Evolutionary conservation across 179 eudicot genomes (phyloP), one percentile per base, ranked within the genome.

Genomic region (Silene noctiflora): DNA sequence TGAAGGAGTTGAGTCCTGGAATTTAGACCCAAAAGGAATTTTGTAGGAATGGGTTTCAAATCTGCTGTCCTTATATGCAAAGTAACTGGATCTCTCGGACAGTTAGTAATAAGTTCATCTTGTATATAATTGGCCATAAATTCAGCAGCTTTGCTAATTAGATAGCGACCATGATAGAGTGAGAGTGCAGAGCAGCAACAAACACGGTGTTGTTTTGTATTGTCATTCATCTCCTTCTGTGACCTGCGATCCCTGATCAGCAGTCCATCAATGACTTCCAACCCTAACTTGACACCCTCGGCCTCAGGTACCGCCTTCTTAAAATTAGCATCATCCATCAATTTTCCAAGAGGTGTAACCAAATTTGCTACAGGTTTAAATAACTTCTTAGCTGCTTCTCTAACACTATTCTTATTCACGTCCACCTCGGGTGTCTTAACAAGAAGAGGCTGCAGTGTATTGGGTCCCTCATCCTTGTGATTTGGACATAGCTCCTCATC

Each of bases 291-390:
- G 12, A 62, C 67, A 62, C 35, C 67, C 29, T 62, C 31, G 4
- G 67, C 67, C 67, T 6, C 67, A 22, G 29, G 67, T 6, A 62
- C 35, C 24, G 14, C 20, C 14, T 62, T 62, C 21, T 62, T 62
- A 35, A 62, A 62, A 24, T 62, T 24, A 3, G 67, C 33, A 62
- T 62, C 67, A 62, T 62, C 67, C 67, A 62, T 62, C 67, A 62
- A 62, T 62, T 62, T 21, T 24, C 67, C 67, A 11, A 62, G 67
- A 62, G 67, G 67, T 9, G 67, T 62, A 6, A 62, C 31, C 33
- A 62, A 12, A 62, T 24, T 22, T 16, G 16, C 35, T 22, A 62
- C 35, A 22, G 67, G 67, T 4, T 35, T 62, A 21, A 62, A 24
- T 35, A 62, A 2, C 17, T 22, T 24, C 0, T 9, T 62, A 21